Conservation (phyloP, 257 asterid species). For the Petrea volubilis region DNA sequence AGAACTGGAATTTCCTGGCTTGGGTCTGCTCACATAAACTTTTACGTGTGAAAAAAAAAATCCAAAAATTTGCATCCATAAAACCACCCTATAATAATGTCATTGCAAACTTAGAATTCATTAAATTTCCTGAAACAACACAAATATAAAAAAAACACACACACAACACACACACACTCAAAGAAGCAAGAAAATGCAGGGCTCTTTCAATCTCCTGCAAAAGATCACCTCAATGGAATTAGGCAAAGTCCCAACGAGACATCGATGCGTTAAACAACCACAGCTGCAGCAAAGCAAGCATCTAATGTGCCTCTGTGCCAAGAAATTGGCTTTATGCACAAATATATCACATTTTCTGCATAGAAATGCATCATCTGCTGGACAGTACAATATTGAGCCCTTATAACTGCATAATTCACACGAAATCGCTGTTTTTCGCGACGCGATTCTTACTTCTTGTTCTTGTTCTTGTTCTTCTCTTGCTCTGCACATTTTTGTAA, state of each 20-base stretch:
- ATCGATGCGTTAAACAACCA: background rate
- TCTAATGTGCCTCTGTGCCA: background rate
- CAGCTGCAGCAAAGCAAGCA: background rate
- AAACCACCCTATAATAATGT: background rate
- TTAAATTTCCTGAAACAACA: background rate
- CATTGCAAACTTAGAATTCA: background rate
- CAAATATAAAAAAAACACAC: background rate
- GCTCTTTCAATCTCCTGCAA: background rate
- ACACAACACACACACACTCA: background rate
- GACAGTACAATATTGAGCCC: background rate
- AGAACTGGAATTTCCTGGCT: no score
- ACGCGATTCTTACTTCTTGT: background rate
- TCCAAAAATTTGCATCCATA: background rate
- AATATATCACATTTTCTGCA: background rate
- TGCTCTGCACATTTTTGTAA: background rate
- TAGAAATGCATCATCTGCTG: background rate
- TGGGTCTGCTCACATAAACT: no score
- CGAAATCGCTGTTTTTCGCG: background rate
- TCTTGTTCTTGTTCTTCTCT: background rate
- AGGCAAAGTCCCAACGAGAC: background rate
- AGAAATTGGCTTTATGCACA: background rate
- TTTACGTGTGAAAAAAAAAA: no score
- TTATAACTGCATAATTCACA: background rate
- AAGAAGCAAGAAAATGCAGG: background rate
- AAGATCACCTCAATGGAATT: background rate